These are phyloP conservation scores for Anisogramma anomala DNA, from an alignment of 2,329 filamentous ascomycete genomes.

Conservation along the genomic window DNA sequence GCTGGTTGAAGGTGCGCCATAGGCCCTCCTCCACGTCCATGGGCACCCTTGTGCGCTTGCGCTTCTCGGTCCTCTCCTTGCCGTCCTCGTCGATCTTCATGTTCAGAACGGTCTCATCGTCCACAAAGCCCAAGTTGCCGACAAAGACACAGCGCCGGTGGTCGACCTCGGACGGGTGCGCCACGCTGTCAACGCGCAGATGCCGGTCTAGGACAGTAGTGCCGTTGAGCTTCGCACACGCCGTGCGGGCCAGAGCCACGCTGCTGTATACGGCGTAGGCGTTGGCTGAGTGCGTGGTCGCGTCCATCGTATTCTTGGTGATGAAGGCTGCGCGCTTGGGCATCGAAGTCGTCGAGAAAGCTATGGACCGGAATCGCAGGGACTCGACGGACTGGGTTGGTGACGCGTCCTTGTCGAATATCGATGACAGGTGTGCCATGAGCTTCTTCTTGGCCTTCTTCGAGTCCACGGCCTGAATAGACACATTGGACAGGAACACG, in stretches of 20 bases:
- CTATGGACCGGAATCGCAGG: constrained; percentile 85
- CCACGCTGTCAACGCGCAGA: constrained; percentile 79
- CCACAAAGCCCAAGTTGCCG: constrained; percentile 90
- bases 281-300: constrained; percentile 86
- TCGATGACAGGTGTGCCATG: constrained; percentile 64
- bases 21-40: constrained; percentile 88
- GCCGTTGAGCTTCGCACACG: constrained; percentile 69
- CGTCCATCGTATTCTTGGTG: constrained; percentile 78
- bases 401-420: constrained; percentile 44
- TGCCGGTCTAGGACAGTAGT: constrained; percentile 75
- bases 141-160: constrained; percentile 90
- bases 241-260: constrained; percentile 60
- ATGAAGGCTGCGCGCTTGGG: constrained; percentile 94
- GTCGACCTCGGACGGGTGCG: constrained; percentile 72
- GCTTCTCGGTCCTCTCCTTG: constrained; percentile 48
- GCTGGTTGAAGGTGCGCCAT: constrained; percentile 66
- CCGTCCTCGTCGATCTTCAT: constrained; percentile 54
- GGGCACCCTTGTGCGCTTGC: constrained; percentile 59
- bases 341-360: constrained; percentile 63
- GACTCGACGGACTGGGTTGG: constrained; percentile 69
- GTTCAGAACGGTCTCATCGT: constrained; percentile 67
- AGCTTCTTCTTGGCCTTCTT: constrained; percentile 71
- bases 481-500: constrained; percentile 87
- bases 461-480: constrained; percentile 67
- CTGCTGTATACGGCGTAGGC: constrained; percentile 87